Conservation (phyloP, 2,329 filamentous ascomycete genomes). For the Elsinoe australis region DNA sequence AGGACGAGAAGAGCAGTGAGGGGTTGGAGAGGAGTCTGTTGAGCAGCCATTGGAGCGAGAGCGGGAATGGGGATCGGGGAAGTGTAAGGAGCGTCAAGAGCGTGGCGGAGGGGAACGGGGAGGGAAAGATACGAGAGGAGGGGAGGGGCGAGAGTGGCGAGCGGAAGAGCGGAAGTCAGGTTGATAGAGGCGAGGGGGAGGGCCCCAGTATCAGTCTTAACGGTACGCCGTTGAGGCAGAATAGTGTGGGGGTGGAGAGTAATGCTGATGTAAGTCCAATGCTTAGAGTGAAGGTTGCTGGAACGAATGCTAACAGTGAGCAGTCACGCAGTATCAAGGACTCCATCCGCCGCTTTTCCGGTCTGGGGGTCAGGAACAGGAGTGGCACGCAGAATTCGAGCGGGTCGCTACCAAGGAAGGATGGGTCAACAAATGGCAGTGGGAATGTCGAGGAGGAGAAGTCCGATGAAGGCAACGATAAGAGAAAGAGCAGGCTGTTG, state of each 20-base stretch:
- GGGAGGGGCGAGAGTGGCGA: not conserved
- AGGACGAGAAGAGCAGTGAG: too few relatives aligned
- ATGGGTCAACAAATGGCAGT: not conserved
- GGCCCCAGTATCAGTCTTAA: conserved; percentile 12
- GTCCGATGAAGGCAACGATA: not conserved
- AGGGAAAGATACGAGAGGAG: not conserved
- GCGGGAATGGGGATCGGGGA: too few relatives aligned
- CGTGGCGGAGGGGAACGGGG: not conserved
- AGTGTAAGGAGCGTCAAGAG: too few relatives aligned
- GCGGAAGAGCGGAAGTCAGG: not conserved
- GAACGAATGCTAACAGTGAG: not conserved
- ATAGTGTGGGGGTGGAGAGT: conserved; percentile 14
- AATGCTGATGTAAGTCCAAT: conserved; percentile 9
- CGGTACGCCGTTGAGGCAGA: conserved; percentile 11
- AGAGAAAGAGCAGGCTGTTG: conserved; percentile 9
- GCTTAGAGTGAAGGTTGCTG: not conserved
- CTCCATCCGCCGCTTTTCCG: conserved; percentile 10
- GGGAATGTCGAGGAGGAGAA: conserved; percentile 13
- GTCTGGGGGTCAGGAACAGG: not conserved
- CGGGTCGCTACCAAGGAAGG: not conserved
- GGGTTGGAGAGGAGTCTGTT: too few relatives aligned
- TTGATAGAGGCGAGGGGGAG: conserved; percentile 4
- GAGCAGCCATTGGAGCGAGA: too few relatives aligned
- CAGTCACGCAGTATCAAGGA: conserved; percentile 8
- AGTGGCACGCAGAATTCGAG: conserved; percentile 4